These are phyloP conservation scores for Didymosphaeria variabile DNA, from an alignment of 2,329 filamentous ascomycete species.

Conservation along the genomic window DNA sequence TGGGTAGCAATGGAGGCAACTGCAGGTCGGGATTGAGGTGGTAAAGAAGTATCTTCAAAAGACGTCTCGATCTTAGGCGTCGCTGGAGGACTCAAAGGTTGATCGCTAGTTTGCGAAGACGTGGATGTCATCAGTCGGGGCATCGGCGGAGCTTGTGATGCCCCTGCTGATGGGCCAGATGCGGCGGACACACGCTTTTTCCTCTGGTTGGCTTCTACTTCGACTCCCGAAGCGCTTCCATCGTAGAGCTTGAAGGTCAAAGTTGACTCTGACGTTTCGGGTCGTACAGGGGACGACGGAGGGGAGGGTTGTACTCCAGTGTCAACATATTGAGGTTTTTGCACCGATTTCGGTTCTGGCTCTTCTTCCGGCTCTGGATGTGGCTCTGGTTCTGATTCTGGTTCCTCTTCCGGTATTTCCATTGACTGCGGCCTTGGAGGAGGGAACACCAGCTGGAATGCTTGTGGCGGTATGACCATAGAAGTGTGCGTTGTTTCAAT, in stretches of 20 bases:
- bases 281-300: slow-evolving; percentile 73
- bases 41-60: slow-evolving; percentile 52
- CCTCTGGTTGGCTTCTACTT: slow-evolving; percentile 78
- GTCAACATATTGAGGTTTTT: slow-evolving; percentile 68
- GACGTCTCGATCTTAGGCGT: slow-evolving; percentile 65
- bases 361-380: neutral
- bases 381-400: slow-evolving; percentile 8
- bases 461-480: slow-evolving; percentile 34
- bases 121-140: slow-evolving; percentile 68
- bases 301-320: slow-evolving; percentile 85
- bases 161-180: slow-evolving; percentile 24
- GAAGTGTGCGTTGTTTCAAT: slow-evolving; percentile 35
- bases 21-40: slow-evolving; percentile 45
- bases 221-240: slow-evolving; percentile 25
- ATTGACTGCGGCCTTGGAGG: slow-evolving; percentile 38
- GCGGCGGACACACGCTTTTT: slow-evolving; percentile 69
- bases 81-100: slow-evolving; percentile 70
- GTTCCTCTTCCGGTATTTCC: slow-evolving; percentile 8
- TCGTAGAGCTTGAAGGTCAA: slow-evolving; percentile 37
- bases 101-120: slow-evolving; percentile 69
- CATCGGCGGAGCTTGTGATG: slow-evolving; percentile 23
- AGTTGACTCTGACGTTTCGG: slow-evolving; percentile 30
- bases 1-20: slow-evolving; percentile 70
- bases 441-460: slow-evolving; percentile 42
- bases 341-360: slow-evolving; percentile 5